Conservation (phyloP, 306 rosid species). For the Purshia tridentata region DNA sequence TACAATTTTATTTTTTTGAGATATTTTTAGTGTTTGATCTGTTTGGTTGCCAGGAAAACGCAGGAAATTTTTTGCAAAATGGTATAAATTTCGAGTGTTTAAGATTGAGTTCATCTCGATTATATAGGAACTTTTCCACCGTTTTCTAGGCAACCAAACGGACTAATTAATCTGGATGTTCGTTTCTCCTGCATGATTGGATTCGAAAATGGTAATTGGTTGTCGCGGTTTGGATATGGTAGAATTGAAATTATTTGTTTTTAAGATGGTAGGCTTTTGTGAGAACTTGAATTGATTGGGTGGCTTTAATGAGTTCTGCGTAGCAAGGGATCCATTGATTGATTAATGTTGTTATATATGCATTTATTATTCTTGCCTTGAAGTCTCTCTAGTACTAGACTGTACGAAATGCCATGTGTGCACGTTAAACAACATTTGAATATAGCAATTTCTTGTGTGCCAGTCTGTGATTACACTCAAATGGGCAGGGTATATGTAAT, state of each 20-base stretch:
- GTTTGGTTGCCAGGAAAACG: constrained; percentile 19
- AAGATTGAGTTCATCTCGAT: background rate
- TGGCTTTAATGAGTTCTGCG: background rate
- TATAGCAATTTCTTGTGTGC: background rate
- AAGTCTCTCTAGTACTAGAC: background rate
- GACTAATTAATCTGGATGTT: background rate
- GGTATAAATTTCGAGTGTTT: background rate
- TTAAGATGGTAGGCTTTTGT: background rate
- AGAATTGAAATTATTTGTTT: background rate
- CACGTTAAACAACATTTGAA: background rate
- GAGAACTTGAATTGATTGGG: background rate
- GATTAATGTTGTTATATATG: background rate
- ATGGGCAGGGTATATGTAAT: background rate
- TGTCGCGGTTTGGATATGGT: constrained; percentile 7
- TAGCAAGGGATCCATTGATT: background rate
- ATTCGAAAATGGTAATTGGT: background rate
- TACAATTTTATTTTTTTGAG: background rate
- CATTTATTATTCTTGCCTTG: constrained; percentile 11
- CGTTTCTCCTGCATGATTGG: background rate
- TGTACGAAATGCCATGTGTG: background rate
- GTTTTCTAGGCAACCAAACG: no score
- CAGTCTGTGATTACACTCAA: background rate
- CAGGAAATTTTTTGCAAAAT: background rate
- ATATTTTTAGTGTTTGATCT: background rate
- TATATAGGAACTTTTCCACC: background rate